These are phyloP conservation scores for Lactarius quietus DNA, from an alignment of 768 basidiomycete genomes.

Conservation along the genomic window DNA sequence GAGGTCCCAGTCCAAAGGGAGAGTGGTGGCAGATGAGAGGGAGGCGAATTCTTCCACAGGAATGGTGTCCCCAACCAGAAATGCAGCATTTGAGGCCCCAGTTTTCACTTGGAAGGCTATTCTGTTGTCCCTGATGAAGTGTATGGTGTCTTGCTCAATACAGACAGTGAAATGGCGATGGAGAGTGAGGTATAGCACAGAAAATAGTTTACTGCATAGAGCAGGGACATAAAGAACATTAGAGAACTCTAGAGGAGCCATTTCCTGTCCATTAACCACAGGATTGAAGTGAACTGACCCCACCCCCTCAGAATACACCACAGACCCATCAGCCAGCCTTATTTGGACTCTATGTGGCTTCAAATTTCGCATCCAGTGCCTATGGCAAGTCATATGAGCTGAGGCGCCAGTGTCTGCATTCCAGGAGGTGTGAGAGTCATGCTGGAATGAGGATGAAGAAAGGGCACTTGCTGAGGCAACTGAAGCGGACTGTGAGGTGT, in stretches of 20 bases:
- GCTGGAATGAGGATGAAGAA: no score
- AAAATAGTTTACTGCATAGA: no score
- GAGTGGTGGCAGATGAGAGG: not conserved
- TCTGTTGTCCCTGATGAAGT: not conserved
- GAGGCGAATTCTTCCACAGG: not conserved
- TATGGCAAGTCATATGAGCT: no score
- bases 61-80: not conserved
- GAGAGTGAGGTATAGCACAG: no score
- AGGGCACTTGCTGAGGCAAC: not conserved
- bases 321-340: no score
- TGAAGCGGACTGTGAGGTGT: not conserved
- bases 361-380: no score
- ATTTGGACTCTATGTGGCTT: no score
- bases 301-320: not conserved
- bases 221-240: constrained; percentile 8
- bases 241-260: not conserved
- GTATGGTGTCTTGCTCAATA: no score
- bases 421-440: no score
- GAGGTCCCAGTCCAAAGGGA: not conserved
- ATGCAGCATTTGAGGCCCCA: not conserved
- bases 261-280: not conserved
- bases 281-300: not conserved
- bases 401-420: no score
- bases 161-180: no score
- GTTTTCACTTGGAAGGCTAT: not conserved